Evolutionary conservation across 441 rosid species (phyloP).

Genomic region (Populus hybrid): DNA sequence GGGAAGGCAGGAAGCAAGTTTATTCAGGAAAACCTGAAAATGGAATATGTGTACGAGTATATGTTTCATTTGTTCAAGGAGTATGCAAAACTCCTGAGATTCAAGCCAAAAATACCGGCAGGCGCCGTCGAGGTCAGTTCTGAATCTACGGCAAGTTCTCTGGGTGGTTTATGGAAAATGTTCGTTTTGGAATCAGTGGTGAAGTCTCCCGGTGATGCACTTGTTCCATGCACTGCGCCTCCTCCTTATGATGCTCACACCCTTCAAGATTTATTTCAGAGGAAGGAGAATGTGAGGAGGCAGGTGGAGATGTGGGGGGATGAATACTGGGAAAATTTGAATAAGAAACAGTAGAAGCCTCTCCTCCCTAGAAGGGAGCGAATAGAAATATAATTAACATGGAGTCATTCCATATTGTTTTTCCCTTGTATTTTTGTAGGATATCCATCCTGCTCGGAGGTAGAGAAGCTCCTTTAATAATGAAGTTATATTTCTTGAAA

Average conservation of each 20-base stretch:
- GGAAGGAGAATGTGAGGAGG: not conserved
- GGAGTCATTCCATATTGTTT: not conserved
- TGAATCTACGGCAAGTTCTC: conserved; percentile 44
- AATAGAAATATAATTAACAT: not conserved
- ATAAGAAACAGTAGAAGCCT: not conserved
- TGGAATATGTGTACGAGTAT: conserved; percentile 60
- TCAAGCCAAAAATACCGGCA: conserved; percentile 49
- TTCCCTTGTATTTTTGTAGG: no score
- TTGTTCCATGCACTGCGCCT: not conserved
- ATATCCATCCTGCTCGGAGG: not conserved
- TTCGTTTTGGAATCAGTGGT: conserved; percentile 52
- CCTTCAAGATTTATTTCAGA: not conserved
- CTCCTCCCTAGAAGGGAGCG: not conserved
- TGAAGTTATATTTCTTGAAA: conserved; percentile 10
- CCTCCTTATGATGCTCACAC: not conserved
- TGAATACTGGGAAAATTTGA: not conserved
- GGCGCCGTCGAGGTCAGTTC: conserved; percentile 25
- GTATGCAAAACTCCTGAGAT: conserved; percentile 23
- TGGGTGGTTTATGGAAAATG: conserved; percentile 35
- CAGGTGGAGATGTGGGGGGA: not conserved
- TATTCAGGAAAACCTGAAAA: conserved; percentile 44
- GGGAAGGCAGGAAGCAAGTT: conserved; percentile 57
- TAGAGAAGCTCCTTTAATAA: conserved; percentile 43
- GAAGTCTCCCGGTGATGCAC: not conserved
- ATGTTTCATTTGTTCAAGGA: conserved; percentile 63